These are phyloP conservation scores for Ajuga reptans DNA, from an alignment of 305 asterid genomes.

Conservation along the genomic window DNA sequence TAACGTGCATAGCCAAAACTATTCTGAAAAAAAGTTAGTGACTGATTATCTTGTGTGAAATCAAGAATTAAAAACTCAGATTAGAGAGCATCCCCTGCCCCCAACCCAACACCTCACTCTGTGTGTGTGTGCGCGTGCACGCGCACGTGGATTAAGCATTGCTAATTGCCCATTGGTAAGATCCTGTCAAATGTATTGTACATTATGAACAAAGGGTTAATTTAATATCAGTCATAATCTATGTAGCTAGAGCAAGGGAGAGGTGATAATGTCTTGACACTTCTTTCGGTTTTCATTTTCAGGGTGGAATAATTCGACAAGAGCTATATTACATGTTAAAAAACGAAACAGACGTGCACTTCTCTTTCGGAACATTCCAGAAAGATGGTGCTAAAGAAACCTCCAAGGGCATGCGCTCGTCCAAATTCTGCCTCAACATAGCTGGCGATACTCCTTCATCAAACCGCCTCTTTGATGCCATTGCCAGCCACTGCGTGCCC, in stretches of 20 bases:
- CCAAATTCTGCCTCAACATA: constrained; percentile 87
- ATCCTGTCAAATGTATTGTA: not conserved
- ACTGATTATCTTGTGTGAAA: not conserved
- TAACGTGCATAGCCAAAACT: no score
- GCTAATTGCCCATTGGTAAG: not conserved
- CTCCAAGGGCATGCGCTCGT: constrained; percentile 65
- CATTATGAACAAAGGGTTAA: not conserved
- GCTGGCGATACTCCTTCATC: constrained; percentile 96
- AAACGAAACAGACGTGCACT: constrained; percentile 72
- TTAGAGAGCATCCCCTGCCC: not conserved
- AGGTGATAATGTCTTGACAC: not conserved
- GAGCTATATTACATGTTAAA: constrained; percentile 67
- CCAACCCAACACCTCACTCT: not conserved
- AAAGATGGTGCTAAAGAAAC: constrained; percentile 62
- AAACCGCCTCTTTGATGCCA: constrained; percentile 88
- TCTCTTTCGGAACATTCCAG: constrained; percentile 68
- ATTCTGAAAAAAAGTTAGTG: not conserved
- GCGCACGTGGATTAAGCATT: not conserved
- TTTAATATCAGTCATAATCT: not conserved
- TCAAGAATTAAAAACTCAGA: not conserved
- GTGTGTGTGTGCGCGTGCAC: not conserved
- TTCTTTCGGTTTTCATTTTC: constrained; percentile 15
- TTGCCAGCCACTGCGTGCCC: constrained; percentile 87
- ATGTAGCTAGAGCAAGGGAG: no score
- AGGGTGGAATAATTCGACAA: constrained; percentile 81